Percentiles rank a stretch among this genome's conserved stretches.
These are phyloP conservation scores for Curvularia hawaiiensis DNA, from an alignment of 2,329 filamentous ascomycete species.

Conservation along the genomic window DNA sequence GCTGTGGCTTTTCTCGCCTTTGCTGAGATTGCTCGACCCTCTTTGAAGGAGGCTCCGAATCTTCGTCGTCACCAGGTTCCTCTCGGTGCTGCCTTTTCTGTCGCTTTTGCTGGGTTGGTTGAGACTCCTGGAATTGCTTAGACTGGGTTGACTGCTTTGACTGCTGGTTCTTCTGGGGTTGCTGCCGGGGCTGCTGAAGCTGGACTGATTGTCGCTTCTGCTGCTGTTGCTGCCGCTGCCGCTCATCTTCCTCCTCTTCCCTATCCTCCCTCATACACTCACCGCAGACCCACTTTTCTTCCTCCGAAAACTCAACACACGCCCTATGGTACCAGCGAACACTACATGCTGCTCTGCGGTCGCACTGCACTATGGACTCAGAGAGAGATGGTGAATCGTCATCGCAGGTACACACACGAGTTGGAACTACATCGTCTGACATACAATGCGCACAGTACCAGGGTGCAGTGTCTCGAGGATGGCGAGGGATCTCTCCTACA, in stretches of 20 bases:
- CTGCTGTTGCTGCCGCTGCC: neutral
- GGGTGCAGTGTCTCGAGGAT: neutral
- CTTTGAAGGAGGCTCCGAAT: neutral
- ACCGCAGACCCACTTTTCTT: neutral
- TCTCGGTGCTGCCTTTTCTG: neutral
- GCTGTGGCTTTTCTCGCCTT: too few relatives aligned
- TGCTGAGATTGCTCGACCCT: too few relatives aligned
- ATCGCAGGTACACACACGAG: conserved; percentile 1
- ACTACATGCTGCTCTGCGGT: neutral
- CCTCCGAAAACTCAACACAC: neutral
- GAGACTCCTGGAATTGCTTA: neutral
- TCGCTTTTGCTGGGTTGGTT: too few relatives aligned
- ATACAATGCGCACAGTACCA: conserved; percentile 7
- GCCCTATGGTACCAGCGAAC: conserved; percentile 2
- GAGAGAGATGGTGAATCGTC: neutral
- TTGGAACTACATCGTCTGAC: neutral
- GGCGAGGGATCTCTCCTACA: neutral
- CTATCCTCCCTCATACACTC: neutral
- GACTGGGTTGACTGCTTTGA: too few relatives aligned
- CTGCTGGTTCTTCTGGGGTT: neutral
- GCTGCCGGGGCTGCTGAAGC: neutral
- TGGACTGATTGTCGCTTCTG: neutral
- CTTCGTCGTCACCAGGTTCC: neutral
- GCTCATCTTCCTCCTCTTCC: neutral
- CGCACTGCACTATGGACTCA: conserved; percentile 3